Conservation (phyloP, 495 filamentous ascomycete genomes). For the Pyrenopolyporus hunteri region DNA sequence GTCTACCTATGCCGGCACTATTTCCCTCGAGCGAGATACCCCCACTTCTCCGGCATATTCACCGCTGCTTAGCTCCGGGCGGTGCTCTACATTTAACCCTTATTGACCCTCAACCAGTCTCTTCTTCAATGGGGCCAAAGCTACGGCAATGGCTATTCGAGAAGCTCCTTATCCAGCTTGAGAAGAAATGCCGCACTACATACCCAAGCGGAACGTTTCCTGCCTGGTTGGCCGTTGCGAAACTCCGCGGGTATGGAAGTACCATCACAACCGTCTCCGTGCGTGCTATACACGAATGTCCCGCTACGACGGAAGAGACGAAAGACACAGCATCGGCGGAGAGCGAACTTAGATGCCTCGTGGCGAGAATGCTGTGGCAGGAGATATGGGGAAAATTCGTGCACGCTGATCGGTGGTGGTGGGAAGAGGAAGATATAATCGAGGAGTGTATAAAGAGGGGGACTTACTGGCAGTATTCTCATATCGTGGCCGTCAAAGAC, state of each 20-base stretch:
- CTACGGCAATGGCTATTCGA: slow-evolving; percentile 56
- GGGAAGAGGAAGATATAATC: slow-evolving; percentile 54
- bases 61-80: slow-evolving; percentile 44
- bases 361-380: slow-evolving; percentile 52
- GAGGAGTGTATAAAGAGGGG: slow-evolving; percentile 53
- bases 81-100: slow-evolving; percentile 53
- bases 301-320: slow-evolving; percentile 10
- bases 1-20: slow-evolving; percentile 46
- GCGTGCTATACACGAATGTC: slow-evolving; percentile 36
- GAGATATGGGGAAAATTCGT: slow-evolving; percentile 56
- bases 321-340: slow-evolving; percentile 24
- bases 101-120: slow-evolving; percentile 54
- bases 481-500: slow-evolving; percentile 53
- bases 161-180: slow-evolving; percentile 53
- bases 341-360: slow-evolving; percentile 46
- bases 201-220: slow-evolving; percentile 52
- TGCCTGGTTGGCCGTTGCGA: slow-evolving; percentile 50
- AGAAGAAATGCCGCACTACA: slow-evolving; percentile 51
- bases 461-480: slow-evolving; percentile 55
- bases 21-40: slow-evolving; percentile 48
- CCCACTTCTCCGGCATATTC: slow-evolving; percentile 45
- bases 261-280: slow-evolving; percentile 46
- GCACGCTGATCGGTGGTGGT: slow-evolving; percentile 55
- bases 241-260: slow-evolving; percentile 44
- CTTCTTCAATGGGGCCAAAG: slow-evolving; percentile 50